Base-by-base conservation (phyloP, 306 rosid species). In the Begonia fuchsioides region DNA sequence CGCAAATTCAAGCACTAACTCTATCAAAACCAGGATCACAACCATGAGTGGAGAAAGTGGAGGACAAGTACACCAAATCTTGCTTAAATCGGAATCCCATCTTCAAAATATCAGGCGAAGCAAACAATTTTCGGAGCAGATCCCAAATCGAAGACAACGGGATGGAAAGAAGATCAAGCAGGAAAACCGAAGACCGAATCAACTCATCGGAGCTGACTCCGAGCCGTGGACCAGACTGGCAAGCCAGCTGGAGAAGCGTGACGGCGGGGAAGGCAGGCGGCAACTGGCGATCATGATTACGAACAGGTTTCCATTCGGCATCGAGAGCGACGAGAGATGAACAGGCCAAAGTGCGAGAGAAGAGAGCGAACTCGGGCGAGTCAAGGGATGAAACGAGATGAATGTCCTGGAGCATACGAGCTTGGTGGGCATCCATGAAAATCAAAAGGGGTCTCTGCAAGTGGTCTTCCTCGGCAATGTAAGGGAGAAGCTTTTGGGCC, bases 231-330 rank as follows among this genome's bases (percentile, higher is more conserved):
- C 20, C 59, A 62, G 63, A 72, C 68, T 64, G 87, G 57, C 86
- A 78, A 12, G 90, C 96, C 57, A 88, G 66, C 69, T 88, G 96
- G 66, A 88, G 90, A 20, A 80, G 76, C 5, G 86, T 50, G 2
- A 87, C 93, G 39, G 71, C 49, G 68, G 96, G 96, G 58, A 68
- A 78, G 38, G 74, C n/a, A 26, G 35, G 35, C 7, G 35, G 35
- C 0, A 64, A 47, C 12, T 65, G 74, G 11, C 16, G 68, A 16
- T 60, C 61, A 7, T 45, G 76, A 38, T 66, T 52, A 32, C 79
- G 79, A n/a, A 67, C 51, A 43, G 95, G 82, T 64, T 81, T 88
- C 96, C 96, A 88, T 55, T 88, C 96, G 66, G 95, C 93, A 53
- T 83, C 95, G 55, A 88, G 83, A 1, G 76, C 93, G 17, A 88